Conservation (phyloP, 2,329 filamentous ascomycete species). For the Grosmannia serpens region DNA sequence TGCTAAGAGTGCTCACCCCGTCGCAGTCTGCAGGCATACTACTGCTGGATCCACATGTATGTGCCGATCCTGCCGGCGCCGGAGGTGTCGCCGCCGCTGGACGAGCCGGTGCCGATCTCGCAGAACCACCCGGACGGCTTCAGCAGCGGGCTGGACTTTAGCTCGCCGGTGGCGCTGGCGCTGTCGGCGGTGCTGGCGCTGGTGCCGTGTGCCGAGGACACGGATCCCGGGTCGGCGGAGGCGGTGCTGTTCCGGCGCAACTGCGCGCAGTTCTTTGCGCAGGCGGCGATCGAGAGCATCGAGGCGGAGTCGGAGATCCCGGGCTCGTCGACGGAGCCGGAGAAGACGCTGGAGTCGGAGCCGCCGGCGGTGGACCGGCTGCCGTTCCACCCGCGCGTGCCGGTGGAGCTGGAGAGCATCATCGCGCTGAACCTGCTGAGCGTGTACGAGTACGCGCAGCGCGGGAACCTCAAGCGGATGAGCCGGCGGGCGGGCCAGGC, state of each 20-base stretch:
- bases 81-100: slow-evolving; percentile 17
- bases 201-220: slow-evolving; percentile 31
- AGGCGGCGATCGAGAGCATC: slow-evolving; percentile 34
- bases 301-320: slow-evolving; percentile 36
- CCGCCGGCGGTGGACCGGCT: slow-evolving; percentile 17
- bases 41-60: slow-evolving; percentile 38
- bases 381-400: slow-evolving; percentile 32
- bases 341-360: slow-evolving; percentile 27
- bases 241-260: slow-evolving; percentile 31
- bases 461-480: slow-evolving; percentile 42
- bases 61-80: slow-evolving; percentile 38
- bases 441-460: slow-evolving; percentile 41
- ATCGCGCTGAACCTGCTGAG: slow-evolving; percentile 36
- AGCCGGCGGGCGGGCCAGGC: slow-evolving; percentile 34
- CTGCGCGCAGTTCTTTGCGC: slow-evolving; percentile 36
- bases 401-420: slow-evolving; percentile 34
- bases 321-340: slow-evolving; percentile 31
- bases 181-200: slow-evolving; percentile 36
- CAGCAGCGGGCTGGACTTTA: slow-evolving; percentile 25
- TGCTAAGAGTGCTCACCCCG: neutral
- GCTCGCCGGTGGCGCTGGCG: slow-evolving; percentile 32
- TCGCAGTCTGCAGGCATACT: slow-evolving; percentile 33
- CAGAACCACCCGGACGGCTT: slow-evolving; percentile 25
- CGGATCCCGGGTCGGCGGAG: slow-evolving; percentile 22
- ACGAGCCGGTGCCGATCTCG: slow-evolving; percentile 21